Evolutionary conservation across 2,329 filamentous ascomycete species (phyloP), one percentile per base, ranked within the genome.

Genomic region (Lecanosticta acicola): DNA sequence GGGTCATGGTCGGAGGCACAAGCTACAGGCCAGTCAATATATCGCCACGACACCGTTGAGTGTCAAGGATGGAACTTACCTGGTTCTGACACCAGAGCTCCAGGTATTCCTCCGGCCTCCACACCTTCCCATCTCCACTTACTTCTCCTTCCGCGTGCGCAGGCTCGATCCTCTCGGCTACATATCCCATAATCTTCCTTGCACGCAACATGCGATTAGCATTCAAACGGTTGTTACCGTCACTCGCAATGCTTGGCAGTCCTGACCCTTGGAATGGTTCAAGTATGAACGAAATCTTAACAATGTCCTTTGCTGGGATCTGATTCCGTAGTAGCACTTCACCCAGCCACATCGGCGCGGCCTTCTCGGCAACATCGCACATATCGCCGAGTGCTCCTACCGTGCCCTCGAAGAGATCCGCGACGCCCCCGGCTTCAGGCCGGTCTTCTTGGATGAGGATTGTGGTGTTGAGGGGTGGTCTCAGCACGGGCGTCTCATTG

Each of bases 131-230:
- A 3, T 34, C 46, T 33, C 51, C 43, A 11, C 45, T 39, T 33
- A 54, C 43, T 10, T 51, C 49, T 13, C 41, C 46, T n/a, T 47
- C 32, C 7, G 42, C 75, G 0, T 77, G 71, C n/a, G 76, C 67
- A 3, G 75, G 75, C 58, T 97, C 91, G 47, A 98, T 91, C 44
- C 90, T 79, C 67, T 98, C 93, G 1, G 89, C 87, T 14, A 98
- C 81, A 60, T 98, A 98, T 0, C 83, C 81, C 47, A 97, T 71
- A 17, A 98, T 93, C 73, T 98, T 98, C 71, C 88, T 91, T 3
- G 94, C 88, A 38, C 93, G 80, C 41, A 98, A 75, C 93, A 98
- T 97, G 45, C 91, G 81, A 63, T 97, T 98, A 9, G 93, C 93
- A 64, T 97, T 98, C 41, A 98, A 76, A 18, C 93, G 83, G 55